Percentiles rank a stretch among this genome's conserved stretches.
These are phyloP conservation scores for Phytopythium litorale DNA, from an alignment of 352 stramenopile species.

Conservation along the genomic window DNA sequence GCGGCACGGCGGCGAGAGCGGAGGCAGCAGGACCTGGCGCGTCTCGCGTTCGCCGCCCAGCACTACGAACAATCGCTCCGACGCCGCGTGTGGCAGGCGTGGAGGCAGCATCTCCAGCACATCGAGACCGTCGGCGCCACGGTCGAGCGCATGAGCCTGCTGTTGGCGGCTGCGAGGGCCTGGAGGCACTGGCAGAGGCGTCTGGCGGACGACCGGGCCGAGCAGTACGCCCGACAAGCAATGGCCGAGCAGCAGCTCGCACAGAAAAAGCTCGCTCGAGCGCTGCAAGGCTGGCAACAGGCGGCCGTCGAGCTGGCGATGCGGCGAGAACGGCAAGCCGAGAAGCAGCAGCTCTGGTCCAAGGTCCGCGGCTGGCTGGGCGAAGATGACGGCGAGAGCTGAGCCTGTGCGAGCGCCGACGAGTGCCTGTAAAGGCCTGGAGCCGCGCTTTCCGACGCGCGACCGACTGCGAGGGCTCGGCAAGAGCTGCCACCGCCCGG, in stretches of 20 bases:
- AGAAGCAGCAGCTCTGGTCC: slow-evolving; percentile 57
- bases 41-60: slow-evolving; percentile 16
- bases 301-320: slow-evolving; percentile 19
- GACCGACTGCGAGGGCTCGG: not conserved
- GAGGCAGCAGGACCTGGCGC: slow-evolving; percentile 18
- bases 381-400: slow-evolving; percentile 11
- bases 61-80: slow-evolving; percentile 16
- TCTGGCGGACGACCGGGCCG: slow-evolving; percentile 7
- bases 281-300: slow-evolving; percentile 30
- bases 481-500: not conserved
- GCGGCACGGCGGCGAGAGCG: slow-evolving; percentile 12
- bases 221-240: slow-evolving; percentile 12
- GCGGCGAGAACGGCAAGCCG: slow-evolving; percentile 23
- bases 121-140: slow-evolving; percentile 18
- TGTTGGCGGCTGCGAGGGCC: slow-evolving; percentile 21
- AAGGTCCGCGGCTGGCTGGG: slow-evolving; percentile 65
- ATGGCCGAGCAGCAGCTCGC: slow-evolving; percentile 10
- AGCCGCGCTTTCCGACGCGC: not conserved
- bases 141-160: slow-evolving; percentile 25
- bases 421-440: not conserved
- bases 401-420: not conserved
- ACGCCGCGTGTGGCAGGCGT: slow-evolving; percentile 10
- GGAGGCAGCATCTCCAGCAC: slow-evolving; percentile 16
- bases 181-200: slow-evolving; percentile 28
- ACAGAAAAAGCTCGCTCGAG: slow-evolving; percentile 11